Base-by-base conservation (phyloP, 192 early-diverging fungal genomes). In the Spizellomyces punctatus region DNA sequence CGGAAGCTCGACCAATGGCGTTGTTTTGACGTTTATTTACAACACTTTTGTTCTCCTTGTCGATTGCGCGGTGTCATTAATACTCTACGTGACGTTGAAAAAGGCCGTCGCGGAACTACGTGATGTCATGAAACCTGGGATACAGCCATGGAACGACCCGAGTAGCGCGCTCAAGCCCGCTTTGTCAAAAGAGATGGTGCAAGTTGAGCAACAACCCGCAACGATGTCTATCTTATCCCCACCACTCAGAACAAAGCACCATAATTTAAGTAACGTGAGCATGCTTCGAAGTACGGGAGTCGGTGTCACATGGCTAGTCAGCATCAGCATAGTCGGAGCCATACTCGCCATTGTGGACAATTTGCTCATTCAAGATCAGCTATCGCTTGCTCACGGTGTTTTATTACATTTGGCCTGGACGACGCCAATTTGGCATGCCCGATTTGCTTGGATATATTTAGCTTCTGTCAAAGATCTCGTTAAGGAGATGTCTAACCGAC, bases 401-500 rank as follows among this genome's bases (percentile, higher is more conserved):
- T 22, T 56, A 19, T 19, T 22, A 19, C n/a, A 56, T n/a, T 19
- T 56, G 22, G 4, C n/a, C n/a, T 56, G 54, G 54, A 22, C 22
- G n/a, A 56, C 54, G 7, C 54, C 54, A 19, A 56, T 56, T 56
- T 56, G 22, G n/a, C 54, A 56, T 7, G 22, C 22, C n/a, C 54
- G 54, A n/a, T 56, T 56, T 22, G 54, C 54, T n/a, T 56, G n/a
- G n/a, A 56, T 56, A 22, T 56, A 56, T 22, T n/a, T 56, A 19
- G n/a, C n/a, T 19, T n/a, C 54, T 6, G 54, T 56, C 54, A 56
- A 56, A 7, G 22, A 56, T 36, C 27, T 36, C 27, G 27, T 36
- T 36, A 36, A 36, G 27, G 27, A 36, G 1, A 36, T 36, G 27
- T 36, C 27, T 36, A 3, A 3, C 27, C 27, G 1, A 36, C 27